Evolutionary conservation across 768 basidiomycete species (phyloP), one percentile per base, ranked within the genome.

Genomic region (Kwoniella europaea): DNA sequence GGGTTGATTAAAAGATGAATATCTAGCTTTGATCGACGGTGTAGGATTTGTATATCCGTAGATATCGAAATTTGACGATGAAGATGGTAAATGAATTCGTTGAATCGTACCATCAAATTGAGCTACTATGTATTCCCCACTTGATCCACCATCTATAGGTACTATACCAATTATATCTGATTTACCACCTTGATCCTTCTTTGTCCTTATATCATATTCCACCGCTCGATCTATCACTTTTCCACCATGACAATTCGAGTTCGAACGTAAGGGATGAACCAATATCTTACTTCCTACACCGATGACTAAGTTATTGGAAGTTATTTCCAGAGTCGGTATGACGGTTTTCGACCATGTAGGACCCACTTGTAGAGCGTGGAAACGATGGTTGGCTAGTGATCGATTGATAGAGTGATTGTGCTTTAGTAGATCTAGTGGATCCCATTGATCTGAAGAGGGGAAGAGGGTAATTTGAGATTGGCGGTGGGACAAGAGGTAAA

Each of bases 81-180:
- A n/a, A n/a, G 15, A 13, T 16, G 68, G 43, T 16, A 70, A 15
- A 15, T 18, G 20, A 22, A 74, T 15, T 1, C 75, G 64, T 60
- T 76, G 75, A 9, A 80, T 29, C 16, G 76, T 77, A 44, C 79
- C 79, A 56, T 78, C 73, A 59, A 72, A 80, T 66, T 80, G 79
- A 10, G 77, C 79, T 4, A 80, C 60, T 18, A 60, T 67, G 4
- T 77, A 15, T 44, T 44, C 54, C 16, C 56, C 54, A 7, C 27
- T 2, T 41, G 41, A 13, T 29, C 56, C 15, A 56, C 56, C 15
- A 56, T 42, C 20, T 42, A 66, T 46, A 16, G 58, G 65, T 22
- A 68, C 72, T 9, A 77, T 46, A 0, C 77, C 77, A 20, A 80
- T 62, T 10, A 80, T 75, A 65, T 80, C 79, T 29, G 74, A 75